Evolutionary conservation across 805 yeast genomes (phyloP).

Genomic region (Yarrowia sp.): DNA sequence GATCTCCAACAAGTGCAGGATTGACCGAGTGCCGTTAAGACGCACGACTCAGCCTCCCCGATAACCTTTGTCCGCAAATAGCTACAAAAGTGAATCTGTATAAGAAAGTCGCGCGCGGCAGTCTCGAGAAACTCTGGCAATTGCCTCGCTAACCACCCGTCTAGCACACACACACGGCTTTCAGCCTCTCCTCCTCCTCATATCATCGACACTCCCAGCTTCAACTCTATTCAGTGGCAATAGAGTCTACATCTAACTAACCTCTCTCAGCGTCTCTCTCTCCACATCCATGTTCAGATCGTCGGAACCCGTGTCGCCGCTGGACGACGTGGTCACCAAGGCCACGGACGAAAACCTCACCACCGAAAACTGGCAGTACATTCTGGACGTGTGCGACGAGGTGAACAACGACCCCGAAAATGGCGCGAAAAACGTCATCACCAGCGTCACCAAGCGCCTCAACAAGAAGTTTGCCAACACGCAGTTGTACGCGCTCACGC

Average conservation of each 20-base stretch:
- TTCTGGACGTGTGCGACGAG: slow-evolving; percentile 64
- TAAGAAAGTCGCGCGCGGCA: no score
- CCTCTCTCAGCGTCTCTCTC: no score
- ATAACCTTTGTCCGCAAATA: not conserved
- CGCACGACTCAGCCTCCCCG: slow-evolving; percentile 10
- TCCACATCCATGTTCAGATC: slow-evolving; percentile 14
- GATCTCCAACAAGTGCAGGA: not conserved
- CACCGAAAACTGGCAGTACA: slow-evolving; percentile 65
- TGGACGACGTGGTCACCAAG: slow-evolving; percentile 34
- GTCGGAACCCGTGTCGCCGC: slow-evolving; percentile 19
- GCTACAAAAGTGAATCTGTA: not conserved
- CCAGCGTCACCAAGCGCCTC: slow-evolving; percentile 49
- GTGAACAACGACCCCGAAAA: slow-evolving; percentile 62
- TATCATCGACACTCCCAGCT: no score
- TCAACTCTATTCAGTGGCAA: slow-evolving; percentile 23
- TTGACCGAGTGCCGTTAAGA: not conserved
- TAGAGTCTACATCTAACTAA: not conserved
- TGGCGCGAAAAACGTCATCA: slow-evolving; percentile 49
- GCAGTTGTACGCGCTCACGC: slow-evolving; percentile 54
- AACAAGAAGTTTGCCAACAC: slow-evolving; percentile 60
- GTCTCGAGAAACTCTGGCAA: no score
- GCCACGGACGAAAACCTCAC: slow-evolving; percentile 66
- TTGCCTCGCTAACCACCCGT: no score
- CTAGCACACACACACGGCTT: not conserved
- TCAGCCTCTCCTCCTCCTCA: not conserved